A percentile compares a stretch with the other conserved stretches of the same genome.
phyloP scores from a whole-genome alignment of 306 rosid genomes.

The Prinsepia uniflora region DNA sequence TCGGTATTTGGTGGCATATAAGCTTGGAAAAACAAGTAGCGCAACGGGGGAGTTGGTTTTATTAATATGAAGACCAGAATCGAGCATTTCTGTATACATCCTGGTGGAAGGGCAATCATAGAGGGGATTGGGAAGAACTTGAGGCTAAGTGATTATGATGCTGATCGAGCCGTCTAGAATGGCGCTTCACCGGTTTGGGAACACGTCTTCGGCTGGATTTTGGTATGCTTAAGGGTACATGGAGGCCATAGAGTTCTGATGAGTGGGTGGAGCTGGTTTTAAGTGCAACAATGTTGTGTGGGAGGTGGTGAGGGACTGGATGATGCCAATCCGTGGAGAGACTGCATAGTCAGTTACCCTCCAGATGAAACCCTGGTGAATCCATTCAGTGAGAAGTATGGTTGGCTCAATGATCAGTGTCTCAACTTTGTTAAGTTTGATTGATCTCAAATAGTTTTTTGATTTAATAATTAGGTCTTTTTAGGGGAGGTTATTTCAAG shows the following conservation, averaged over 20 bases:
- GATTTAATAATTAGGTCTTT: no score
- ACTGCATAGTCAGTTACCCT: constrained; percentile 55
- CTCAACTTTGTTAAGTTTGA: constrained; percentile 60
- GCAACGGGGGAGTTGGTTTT: constrained; percentile 27
- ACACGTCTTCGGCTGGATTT: constrained; percentile 79
- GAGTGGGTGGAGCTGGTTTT: constrained; percentile 88
- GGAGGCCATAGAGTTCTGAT: constrained; percentile 77
- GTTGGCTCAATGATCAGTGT: constrained; percentile 67
- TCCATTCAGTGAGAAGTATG: constrained; percentile 60
- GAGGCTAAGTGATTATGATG: constrained; percentile 52
- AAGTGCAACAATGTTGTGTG: constrained; percentile 87
- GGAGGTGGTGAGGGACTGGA: constrained; percentile 71
- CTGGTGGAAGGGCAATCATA: constrained; percentile 70
- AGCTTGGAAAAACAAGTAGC: background rate
- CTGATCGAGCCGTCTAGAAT: constrained; percentile 77
- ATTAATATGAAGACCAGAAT: constrained; percentile 62
- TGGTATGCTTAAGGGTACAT: constrained; percentile 89
- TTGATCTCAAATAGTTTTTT: background rate
- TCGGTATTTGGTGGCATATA: constrained; percentile 25
- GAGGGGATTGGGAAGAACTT: constrained; percentile 74
- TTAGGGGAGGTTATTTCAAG: no score
- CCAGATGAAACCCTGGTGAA: constrained; percentile 24
- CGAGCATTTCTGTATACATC: constrained; percentile 78
- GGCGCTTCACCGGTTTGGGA: constrained; percentile 83
- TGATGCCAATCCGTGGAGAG: constrained; percentile 62